Base-by-base conservation (phyloP, 768 basidiomycete species). In the Lentinula boryana region DNA sequence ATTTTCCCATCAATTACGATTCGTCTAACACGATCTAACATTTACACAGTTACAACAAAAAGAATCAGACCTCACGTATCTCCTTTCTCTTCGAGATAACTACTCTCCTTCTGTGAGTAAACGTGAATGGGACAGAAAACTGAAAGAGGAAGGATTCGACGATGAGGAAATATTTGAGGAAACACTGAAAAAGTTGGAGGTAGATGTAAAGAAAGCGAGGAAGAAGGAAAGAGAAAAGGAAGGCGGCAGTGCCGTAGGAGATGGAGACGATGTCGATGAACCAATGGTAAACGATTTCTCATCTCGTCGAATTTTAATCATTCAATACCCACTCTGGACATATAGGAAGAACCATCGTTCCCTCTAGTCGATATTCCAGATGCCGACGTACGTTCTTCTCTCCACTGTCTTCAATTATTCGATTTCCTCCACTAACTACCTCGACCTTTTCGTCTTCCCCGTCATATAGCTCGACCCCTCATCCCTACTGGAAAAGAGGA, bases 331-430 rank as follows among this genome's bases (percentile, higher is more conserved):
- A 23, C 21, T 5, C 12, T 66, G 0, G 10, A 5, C 33, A 36
- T 41, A 46, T 68, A 88, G 81, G 90, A 93, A 68, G 95, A 95
- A 52, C 58, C 93, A 1, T 84, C 86, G 0, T 99, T 95, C 76
- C 95, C 93, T 18, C 80, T 99, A 2, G 78, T 96, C n/a, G 93
- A 97, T 67, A 79, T 89, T 2, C 94, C 95, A 0, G 97, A 99
- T 72, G 87, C 84, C 5, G 90, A 96, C 61, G 88, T 95, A 63
- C 63, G 46, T 44, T n/a, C n/a, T 35, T 32, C 31, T 38, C 23
- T 23, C 56, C 48, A 10, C 44, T 46, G 16, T 27, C 27, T 27
- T 27, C 27, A 27, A 27, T 3, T 27, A 16, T 16, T 12, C 16
- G 7, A 7, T 0, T 56, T 33, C 15, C 31, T 40, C 21, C 36